These are phyloP conservation scores for Talaromyces sp. DNA, from an alignment of 2,329 filamentous ascomycete genomes.

Conservation along the genomic window DNA sequence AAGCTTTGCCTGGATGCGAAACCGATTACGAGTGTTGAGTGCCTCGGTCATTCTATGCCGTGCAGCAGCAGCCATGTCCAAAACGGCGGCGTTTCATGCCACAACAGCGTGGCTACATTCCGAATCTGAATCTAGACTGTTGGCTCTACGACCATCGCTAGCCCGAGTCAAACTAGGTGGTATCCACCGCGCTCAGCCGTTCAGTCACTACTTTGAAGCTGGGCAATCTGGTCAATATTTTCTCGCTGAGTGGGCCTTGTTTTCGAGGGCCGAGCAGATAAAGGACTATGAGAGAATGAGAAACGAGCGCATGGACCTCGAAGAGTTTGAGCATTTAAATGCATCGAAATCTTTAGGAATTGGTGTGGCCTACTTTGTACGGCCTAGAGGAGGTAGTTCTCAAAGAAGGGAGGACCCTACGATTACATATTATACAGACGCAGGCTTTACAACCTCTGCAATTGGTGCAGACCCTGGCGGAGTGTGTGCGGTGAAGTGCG, in stretches of 20 bases:
- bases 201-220: conserved; percentile 17
- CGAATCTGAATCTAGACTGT: background rate
- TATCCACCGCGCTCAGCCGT: conserved; percentile 38
- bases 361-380: background rate
- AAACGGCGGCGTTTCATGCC: conserved; percentile 20
- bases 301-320: background rate
- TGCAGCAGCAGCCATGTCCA: conserved; percentile 34
- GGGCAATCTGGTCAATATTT: background rate
- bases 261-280: background rate
- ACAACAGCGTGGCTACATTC: conserved; percentile 32
- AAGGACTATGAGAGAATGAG: background rate
- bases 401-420: background rate
- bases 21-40: conserved; percentile 30
- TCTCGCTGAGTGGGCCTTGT: background rate
- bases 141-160: conserved; percentile 9
- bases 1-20: conserved; percentile 29
- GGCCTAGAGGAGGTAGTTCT: background rate
- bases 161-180: conserved; percentile 37
- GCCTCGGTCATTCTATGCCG: conserved; percentile 27
- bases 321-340: background rate
- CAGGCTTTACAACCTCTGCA: background rate
- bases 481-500: background rate
- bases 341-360: background rate
- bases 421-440: background rate
- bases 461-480: background rate